phyloP scores from a whole-genome alignment of 148 eudicot species.

The Spergularia marina region DNA sequence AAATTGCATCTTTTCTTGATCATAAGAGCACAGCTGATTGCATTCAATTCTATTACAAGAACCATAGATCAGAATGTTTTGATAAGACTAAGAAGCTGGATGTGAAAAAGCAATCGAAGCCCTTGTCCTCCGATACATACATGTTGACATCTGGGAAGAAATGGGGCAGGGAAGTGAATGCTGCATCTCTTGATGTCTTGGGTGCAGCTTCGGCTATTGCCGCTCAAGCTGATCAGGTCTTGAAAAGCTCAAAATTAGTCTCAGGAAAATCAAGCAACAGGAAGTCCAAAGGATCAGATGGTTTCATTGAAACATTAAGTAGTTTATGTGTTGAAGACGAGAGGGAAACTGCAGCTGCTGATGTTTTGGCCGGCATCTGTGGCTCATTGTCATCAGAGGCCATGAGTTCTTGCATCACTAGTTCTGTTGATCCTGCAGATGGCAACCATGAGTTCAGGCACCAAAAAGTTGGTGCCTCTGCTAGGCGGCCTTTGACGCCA shows the following conservation, averaged over 20 bases:
- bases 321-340: conserved; percentile 48
- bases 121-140: conserved; percentile 44
- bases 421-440: conserved; percentile 65
- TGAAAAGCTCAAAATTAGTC: conserved; percentile 35
- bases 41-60: conserved; percentile 86
- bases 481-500: conserved; percentile 54
- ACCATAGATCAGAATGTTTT: conserved; percentile 73
- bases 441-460: conserved; percentile 44
- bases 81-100: conserved; percentile 53
- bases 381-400: conserved; percentile 86
- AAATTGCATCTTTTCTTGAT: conserved; percentile 75
- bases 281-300: conserved; percentile 30
- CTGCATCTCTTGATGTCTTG: conserved; percentile 71
- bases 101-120: conserved; percentile 47
- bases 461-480: conserved; percentile 38
- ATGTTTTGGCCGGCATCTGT: conserved; percentile 91
- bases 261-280: conserved; percentile 30
- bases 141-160: conserved; percentile 68
- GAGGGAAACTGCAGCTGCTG: conserved; percentile 81
- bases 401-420: conserved; percentile 84
- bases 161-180: conserved; percentile 54
- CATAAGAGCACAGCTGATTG: conserved; percentile 87
- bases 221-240: conserved; percentile 49
- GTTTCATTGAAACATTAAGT: conserved; percentile 40
- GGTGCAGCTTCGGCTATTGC: conserved; percentile 80